Evolutionary conservation across 2,329 filamentous ascomycete genomes (phyloP).

Genomic region (Scortechinia acanthostroma): DNA sequence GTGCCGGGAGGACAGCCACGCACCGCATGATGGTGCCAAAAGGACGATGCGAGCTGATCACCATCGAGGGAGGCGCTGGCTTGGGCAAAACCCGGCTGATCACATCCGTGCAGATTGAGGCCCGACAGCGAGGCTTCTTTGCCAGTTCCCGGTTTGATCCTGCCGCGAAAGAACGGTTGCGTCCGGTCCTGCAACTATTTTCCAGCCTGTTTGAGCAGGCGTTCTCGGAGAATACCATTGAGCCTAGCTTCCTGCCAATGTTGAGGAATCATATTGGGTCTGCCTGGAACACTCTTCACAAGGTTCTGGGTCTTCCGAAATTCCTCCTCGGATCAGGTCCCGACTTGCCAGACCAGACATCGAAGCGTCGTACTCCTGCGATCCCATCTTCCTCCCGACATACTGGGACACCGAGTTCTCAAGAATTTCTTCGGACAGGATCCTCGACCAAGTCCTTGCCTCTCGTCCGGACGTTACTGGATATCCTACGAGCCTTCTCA

Average conservation of each 20-base stretch:
- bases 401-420: slow-evolving; percentile 35
- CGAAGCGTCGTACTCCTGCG: slow-evolving; percentile 34
- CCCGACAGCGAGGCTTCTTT: slow-evolving; percentile 54
- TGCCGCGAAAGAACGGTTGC: slow-evolving; percentile 51
- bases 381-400: slow-evolving; percentile 45
- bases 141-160: slow-evolving; percentile 62
- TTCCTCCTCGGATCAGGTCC: slow-evolving; percentile 50
- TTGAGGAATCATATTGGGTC: slow-evolving; percentile 56
- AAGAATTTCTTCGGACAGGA: slow-evolving; percentile 52
- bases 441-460: slow-evolving; percentile 59
- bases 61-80: slow-evolving; percentile 52
- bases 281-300: slow-evolving; percentile 57
- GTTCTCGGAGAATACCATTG: slow-evolving; percentile 59
- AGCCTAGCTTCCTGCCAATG: slow-evolving; percentile 53
- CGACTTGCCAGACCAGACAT: slow-evolving; percentile 5
- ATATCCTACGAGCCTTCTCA: slow-evolving; percentile 76
- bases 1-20: no score
- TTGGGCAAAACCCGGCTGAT: slow-evolving; percentile 61
- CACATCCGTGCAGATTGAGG: slow-evolving; percentile 54
- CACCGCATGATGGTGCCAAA: no score
- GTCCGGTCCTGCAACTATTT: slow-evolving; percentile 55
- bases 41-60: slow-evolving; percentile 53
- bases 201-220: slow-evolving; percentile 63
- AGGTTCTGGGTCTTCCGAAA: slow-evolving; percentile 56
- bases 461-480: slow-evolving; percentile 80